A percentile compares a stretch with the other conserved stretches of the same genome.
These are phyloP conservation scores for Coniochaeta sp. DNA, from an alignment of 2,329 filamentous ascomycete genomes.

Conservation along the genomic window DNA sequence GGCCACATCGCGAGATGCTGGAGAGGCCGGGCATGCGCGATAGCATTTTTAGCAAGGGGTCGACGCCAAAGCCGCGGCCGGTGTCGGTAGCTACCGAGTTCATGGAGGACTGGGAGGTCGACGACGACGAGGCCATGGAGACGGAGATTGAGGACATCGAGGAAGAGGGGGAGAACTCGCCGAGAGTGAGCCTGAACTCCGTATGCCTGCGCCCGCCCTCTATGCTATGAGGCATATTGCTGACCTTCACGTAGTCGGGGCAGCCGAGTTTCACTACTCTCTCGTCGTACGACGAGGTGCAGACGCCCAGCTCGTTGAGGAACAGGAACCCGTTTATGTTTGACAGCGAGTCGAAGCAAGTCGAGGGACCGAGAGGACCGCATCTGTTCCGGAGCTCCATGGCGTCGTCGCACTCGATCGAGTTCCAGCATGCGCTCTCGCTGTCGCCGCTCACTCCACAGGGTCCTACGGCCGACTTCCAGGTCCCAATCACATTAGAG, in stretches of 20 bases:
- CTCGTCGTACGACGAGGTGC: slow-evolving; percentile 77
- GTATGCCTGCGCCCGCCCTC: slow-evolving; percentile 40
- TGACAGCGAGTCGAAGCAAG: slow-evolving; percentile 54
- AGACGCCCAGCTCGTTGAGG: slow-evolving; percentile 64
- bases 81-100: slow-evolving; percentile 69
- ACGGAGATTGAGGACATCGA: slow-evolving; percentile 48
- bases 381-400: slow-evolving; percentile 76
- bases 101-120: slow-evolving; percentile 65
- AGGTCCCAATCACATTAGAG: slow-evolving; percentile 27
- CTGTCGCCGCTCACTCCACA: slow-evolving; percentile 70
- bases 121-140: slow-evolving; percentile 57
- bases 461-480: slow-evolving; percentile 32
- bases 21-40: slow-evolving; percentile 44
- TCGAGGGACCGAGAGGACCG: slow-evolving; percentile 76
- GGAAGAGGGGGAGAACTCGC: slow-evolving; percentile 55
- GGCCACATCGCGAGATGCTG: slow-evolving; percentile 42
- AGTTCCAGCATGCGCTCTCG: slow-evolving; percentile 50
- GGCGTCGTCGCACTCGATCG: slow-evolving; percentile 41
- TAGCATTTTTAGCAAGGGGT: slow-evolving; percentile 53
- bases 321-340: slow-evolving; percentile 55
- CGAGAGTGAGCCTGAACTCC: slow-evolving; percentile 61
- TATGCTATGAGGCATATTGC: slow-evolving; percentile 4
- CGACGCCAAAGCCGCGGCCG: slow-evolving; percentile 45
- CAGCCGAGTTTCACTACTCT: slow-evolving; percentile 77
- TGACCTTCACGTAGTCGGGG: slow-evolving; percentile 39